Conservation (phyloP, 163 green algal genomes). For the Scenedesmus sp. region DNA sequence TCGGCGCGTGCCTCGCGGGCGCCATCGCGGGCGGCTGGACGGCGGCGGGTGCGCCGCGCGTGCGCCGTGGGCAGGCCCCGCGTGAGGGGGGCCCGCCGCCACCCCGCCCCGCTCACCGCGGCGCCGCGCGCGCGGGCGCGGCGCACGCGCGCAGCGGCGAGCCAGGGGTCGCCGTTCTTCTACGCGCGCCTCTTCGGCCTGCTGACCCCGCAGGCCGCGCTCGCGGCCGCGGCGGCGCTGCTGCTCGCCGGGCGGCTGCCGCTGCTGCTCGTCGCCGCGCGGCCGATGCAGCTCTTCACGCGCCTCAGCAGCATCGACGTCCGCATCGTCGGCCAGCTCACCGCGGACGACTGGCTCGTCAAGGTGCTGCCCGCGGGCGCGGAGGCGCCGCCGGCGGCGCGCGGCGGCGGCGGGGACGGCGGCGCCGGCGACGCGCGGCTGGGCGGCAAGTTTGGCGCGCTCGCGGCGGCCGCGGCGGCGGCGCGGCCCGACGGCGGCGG, state of each 20-base stretch:
- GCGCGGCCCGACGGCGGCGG: too few relatives aligned
- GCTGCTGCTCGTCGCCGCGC: too few relatives aligned
- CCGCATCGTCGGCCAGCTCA: background rate
- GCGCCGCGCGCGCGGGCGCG: too few relatives aligned
- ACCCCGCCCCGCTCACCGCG: too few relatives aligned
- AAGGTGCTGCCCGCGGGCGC: background rate
- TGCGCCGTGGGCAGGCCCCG: too few relatives aligned
- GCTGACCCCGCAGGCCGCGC: background rate
- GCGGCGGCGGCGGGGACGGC: too few relatives aligned
- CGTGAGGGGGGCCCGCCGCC: too few relatives aligned
- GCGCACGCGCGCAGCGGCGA: too few relatives aligned
- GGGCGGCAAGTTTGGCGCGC: too few relatives aligned
- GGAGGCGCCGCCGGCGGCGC: too few relatives aligned
- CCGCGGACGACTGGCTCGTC: constrained; percentile 3
- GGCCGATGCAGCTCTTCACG: background rate
- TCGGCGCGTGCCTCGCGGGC: background rate
- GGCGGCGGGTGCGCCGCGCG: constrained; percentile 5
- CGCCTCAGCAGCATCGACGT: background rate
- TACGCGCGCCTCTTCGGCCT: constrained; percentile 11
- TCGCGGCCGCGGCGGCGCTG: constrained; percentile 5
- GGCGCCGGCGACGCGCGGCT: too few relatives aligned
- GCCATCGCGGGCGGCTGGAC: constrained; percentile 9
- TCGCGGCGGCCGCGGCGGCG: too few relatives aligned
- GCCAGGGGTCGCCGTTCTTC: background rate
- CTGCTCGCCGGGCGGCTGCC: background rate